phyloP scores from a whole-genome alignment of 192 early-diverging fungal species.

The Rhizophagus clarus region DNA sequence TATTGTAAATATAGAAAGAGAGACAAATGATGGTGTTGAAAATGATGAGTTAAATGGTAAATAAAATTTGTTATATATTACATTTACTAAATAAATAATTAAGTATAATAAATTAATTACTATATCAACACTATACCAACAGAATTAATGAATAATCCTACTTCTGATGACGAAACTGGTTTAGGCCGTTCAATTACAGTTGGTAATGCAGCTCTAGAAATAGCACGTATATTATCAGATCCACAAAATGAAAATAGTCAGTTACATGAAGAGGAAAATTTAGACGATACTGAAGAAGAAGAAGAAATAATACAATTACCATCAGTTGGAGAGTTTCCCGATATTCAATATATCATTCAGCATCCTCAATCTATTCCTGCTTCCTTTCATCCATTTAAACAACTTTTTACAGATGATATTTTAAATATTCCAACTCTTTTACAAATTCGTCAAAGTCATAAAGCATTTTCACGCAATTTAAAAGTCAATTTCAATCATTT shows the following conservation, averaged over 20 bases:
- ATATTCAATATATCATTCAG: constrained; percentile 4
- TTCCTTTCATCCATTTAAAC: background rate
- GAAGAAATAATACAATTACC: background rate
- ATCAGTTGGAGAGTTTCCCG: background rate
- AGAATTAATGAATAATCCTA: background rate
- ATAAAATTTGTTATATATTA: no score
- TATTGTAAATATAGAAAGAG: no score
- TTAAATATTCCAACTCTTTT: background rate
- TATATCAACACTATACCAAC: no score
- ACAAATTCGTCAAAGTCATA: background rate
- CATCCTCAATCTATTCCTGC: background rate
- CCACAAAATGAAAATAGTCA: background rate
- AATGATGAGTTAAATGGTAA: no score
- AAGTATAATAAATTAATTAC: no score
- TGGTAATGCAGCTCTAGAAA: constrained; percentile 1
- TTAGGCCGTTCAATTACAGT: background rate
- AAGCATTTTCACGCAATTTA: background rate
- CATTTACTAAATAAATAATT: no score
- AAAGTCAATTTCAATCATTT: background rate
- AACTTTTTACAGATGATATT: background rate
- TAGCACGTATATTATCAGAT: background rate
- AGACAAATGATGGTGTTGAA: no score
- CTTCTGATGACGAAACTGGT: background rate
- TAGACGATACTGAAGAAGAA: background rate
- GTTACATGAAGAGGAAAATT: constrained; percentile 3